Evolutionary conservation across 2,329 filamentous ascomycete genomes (phyloP), one percentile per base, ranked within the genome.

Genomic region (Exophiala oligosperma): DNA sequence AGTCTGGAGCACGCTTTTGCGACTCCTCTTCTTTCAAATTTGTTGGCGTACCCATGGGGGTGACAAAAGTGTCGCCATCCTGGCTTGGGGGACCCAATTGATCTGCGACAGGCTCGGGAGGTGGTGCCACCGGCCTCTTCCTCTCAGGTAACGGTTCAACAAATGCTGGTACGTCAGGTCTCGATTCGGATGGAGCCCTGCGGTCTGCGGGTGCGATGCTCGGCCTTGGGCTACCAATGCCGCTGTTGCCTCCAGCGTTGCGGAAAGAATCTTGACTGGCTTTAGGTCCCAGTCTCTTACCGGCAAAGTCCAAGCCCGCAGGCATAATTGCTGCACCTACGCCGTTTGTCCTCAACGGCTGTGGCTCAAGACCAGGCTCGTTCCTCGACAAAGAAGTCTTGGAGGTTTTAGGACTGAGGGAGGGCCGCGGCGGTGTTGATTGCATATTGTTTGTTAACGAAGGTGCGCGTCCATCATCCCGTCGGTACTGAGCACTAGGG

Each of bases 41-140:
- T 29, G 65, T 69, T 37, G 74, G 73, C 44, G 71, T 73, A 35
- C 68, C 68, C 5, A 73, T 59, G 14, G 74, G 71, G 28, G 72
- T 70, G 17, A 74, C 71, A 35, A 73, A 67, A 48, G 66, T 69
- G 24, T 70, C 69, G 28, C 59, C 67, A 40, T 52, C 59, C 46
- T 72, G 71, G 56, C 70, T 69, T 17, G 69, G 59, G 7, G 69
- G 60, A 29, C 70, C 69, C 46, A 66, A 46, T 46, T 56, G 68
- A 23, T 43, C 40, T 14, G 40, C 11, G n/a, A 43, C 12, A 23
- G 40, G 40, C 29, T 69, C 69, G 1, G 71, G 52, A 46, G 59
- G 64, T 44, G 64, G 50, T 32, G 58, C 44, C 37, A 35, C 24
- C 26, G 64, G 28, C 17, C 49, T 59, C 46, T 58, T 61, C 23